Percentiles rank a stretch among this genome's conserved stretches.
Evolutionary conservation across 345 rosid genomes (phyloP).

Genomic region (Murraya koenigii): DNA sequence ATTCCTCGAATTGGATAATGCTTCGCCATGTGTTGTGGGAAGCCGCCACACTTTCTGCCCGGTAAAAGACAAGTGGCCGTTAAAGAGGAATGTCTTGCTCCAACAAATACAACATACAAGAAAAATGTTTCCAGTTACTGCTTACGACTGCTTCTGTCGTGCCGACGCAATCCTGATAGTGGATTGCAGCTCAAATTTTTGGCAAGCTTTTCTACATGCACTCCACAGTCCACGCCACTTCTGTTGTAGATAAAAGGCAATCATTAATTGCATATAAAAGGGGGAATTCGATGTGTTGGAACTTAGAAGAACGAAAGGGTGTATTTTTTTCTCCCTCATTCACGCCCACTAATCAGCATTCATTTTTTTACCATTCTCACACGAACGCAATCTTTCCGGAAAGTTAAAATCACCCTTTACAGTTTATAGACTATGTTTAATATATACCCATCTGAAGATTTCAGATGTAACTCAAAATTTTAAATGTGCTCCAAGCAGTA

Average conservation of each 20-base stretch:
- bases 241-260: too few species aligned
- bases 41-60: not conserved
- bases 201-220: not conserved
- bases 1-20: not conserved
- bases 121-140: not conserved
- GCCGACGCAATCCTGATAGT: too few species aligned
- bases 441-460: not conserved
- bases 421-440: too few species aligned
- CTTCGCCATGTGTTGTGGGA: not conserved
- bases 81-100: not conserved
- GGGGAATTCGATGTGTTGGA: too few species aligned
- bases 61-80: not conserved
- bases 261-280: too few species aligned
- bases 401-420: too few species aligned
- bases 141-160: too few species aligned
- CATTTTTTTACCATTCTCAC: not conserved
- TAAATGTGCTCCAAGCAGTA: not conserved
- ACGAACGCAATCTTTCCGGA: too few species aligned
- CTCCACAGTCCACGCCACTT: too few species aligned
- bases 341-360: not conserved
- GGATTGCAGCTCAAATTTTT: not conserved
- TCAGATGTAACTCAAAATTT: not conserved
- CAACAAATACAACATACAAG: not conserved
- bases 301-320: too few species aligned
- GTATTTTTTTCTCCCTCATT: too few species aligned